Conservation (phyloP, 768 basidiomycete genomes). For the Hemileccinum impolitum region DNA sequence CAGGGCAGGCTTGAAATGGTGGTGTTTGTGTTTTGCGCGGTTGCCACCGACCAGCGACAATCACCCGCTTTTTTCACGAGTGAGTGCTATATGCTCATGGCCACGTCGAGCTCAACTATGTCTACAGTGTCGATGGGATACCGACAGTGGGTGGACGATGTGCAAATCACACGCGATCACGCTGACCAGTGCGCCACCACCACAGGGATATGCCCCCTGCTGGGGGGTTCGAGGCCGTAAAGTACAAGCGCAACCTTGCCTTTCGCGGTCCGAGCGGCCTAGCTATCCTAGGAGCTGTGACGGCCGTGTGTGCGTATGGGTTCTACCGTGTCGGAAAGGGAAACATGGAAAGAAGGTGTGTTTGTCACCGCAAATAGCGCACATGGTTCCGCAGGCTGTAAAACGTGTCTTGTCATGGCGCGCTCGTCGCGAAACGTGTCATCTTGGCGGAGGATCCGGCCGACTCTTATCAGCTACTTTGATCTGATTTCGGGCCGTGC, state of each 20-base stretch:
- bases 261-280: slow-evolving; percentile 82
- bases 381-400: slow-evolving; percentile 52
- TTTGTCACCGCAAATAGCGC: slow-evolving; percentile 28
- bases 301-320: slow-evolving; percentile 82
- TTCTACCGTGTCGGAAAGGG: slow-evolving; percentile 91
- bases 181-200: slow-evolving; percentile 11
- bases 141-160: slow-evolving; percentile 25
- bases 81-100: slow-evolving; percentile 11
- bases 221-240: slow-evolving; percentile 89
- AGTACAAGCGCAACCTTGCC: slow-evolving; percentile 95
- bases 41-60: slow-evolving; percentile 4
- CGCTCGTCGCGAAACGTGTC: slow-evolving; percentile 72
- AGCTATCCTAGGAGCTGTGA: slow-evolving; percentile 82
- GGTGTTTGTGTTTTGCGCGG: background rate
- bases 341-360: slow-evolving; percentile 90
- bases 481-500: slow-evolving; percentile 39
- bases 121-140: slow-evolving; percentile 25
- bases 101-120: background rate
- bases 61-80: slow-evolving; percentile 9
- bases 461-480: slow-evolving; percentile 43
- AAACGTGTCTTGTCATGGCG: slow-evolving; percentile 58
- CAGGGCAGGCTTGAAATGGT: slow-evolving; percentile 25
- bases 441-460: slow-evolving; percentile 47
- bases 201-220: slow-evolving; percentile 91
- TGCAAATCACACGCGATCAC: slow-evolving; percentile 2